Evolutionary conservation across 371 early-diverging fungal species (phyloP).

Genomic region (Lichtheimia ramosa): DNA sequence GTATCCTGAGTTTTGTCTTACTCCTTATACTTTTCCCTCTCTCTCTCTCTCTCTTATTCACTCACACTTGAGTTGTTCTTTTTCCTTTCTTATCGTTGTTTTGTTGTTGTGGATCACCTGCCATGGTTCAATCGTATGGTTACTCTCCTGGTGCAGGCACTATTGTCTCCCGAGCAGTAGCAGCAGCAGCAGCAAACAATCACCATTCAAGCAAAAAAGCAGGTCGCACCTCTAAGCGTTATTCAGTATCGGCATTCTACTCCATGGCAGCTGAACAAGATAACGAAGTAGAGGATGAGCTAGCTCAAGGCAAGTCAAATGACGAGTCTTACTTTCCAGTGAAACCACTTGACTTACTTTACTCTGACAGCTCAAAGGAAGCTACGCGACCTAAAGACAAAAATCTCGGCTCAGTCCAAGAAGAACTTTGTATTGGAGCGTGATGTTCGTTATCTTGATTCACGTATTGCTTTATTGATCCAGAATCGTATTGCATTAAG

Average conservation of each 20-base stretch:
- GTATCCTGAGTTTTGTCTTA: too few relatives aligned
- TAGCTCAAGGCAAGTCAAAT: slow-evolving; percentile 57
- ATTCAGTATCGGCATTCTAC: slow-evolving; percentile 89
- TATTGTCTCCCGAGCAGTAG: slow-evolving; percentile 45
- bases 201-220: slow-evolving; percentile 33
- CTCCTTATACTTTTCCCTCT: background rate
- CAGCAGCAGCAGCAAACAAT: slow-evolving; percentile 47
- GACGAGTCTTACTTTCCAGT: too few relatives aligned
- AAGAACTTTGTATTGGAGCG: slow-evolving; percentile 93
- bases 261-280: slow-evolving; percentile 97
- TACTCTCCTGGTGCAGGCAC: slow-evolving; percentile 25
- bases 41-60: slow-evolving; percentile 2
- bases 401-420: slow-evolving; percentile 92
- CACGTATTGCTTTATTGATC: slow-evolving; percentile 90
- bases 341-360: background rate
- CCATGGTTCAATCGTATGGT: slow-evolving; percentile 49
- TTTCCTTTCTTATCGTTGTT: background rate
- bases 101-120: slow-evolving; percentile 6
- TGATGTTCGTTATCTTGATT: slow-evolving; percentile 92
- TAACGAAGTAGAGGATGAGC: slow-evolving; percentile 92
- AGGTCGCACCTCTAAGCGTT: slow-evolving; percentile 59
- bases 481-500: slow-evolving; percentile 92
- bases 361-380: slow-evolving; percentile 70
- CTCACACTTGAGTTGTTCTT: background rate
- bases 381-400: slow-evolving; percentile 83